Base-by-base conservation (phyloP, 768 basidiomycete genomes). In the Podaxis carcinomalis region DNA sequence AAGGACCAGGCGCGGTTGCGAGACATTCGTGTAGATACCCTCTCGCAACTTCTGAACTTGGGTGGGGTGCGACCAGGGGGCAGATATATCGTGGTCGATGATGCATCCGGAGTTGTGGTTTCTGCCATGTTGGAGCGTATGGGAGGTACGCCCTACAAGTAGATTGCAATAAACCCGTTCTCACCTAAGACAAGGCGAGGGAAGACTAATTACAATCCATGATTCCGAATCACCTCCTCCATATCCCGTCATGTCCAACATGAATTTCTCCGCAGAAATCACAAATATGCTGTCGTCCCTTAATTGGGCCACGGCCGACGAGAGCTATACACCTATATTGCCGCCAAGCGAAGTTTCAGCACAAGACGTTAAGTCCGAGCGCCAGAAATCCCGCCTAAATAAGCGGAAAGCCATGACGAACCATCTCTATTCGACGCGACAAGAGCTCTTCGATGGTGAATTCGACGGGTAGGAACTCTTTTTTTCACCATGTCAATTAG, bases 221-320 rank as follows among this genome's bases (percentile, higher is more conserved):
- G 92, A 95, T 63, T 84, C 88, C 35, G 96, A 98, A 67, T 93
- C 91, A 11, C 95, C 96, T 4, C 96, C 97, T 5, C 89, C 93
- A 44, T 96, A 93, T 72, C 90, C 92, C 11, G 83, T 94, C 21
- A 72, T 94, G 69, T 76, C 79, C 2, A 79, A 88, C 61, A 93
- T 98, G 92, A 98, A 98, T 74, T 93, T 95, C 68, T 75, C 83
- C 13, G 75, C 82, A 40, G 78, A 83, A 47, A 68, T 75, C n/a
- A 76, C 80, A 16, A 72, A 81, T 4, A 78, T 87, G 10, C 74
- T 93, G 59, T 77, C 81, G 1, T 85, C 86, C 0, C 74, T 98
- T 19, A 97, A 97, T 71, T 99, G 96, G 96, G 90, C 92, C 23
- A 90, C 92, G 10, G 86, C 88, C 14, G 87, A 93, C 59, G 86